phyloP scores from a whole-genome alignment of 306 rosid species.

The Inga laurina region DNA sequence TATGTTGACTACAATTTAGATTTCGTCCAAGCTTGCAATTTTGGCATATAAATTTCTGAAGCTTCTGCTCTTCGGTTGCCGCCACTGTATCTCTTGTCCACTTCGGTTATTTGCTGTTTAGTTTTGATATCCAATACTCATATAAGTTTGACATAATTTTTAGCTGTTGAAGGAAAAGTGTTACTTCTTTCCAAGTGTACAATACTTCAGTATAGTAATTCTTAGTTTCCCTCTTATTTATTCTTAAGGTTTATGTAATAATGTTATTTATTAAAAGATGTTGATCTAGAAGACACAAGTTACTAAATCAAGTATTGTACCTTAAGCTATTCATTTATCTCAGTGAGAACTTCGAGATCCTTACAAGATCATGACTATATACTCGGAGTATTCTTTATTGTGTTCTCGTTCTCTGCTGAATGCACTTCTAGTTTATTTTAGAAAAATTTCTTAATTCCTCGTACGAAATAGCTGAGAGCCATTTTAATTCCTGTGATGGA shows the following conservation, averaged over 20 bases:
- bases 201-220: constrained; percentile 50
- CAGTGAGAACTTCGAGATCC: neutral
- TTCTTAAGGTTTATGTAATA: constrained; percentile 41
- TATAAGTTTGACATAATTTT: constrained; percentile 40
- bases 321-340: constrained; percentile 8
- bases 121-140: constrained; percentile 33
- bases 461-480: neutral
- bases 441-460: neutral
- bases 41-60: constrained; percentile 53
- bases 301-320: constrained; percentile 18
- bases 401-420: neutral
- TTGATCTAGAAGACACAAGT: constrained; percentile 15
- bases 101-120: constrained; percentile 32
- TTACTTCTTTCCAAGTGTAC: constrained; percentile 56
- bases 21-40: constrained; percentile 85
- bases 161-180: constrained; percentile 40
- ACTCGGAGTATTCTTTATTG: neutral
- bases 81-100: constrained; percentile 30
- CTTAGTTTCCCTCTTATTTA: constrained; percentile 36
- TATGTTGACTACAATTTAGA: constrained; percentile 78
- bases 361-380: neutral
- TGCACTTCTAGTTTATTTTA: neutral
- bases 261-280: constrained; percentile 30
- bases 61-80: constrained; percentile 28
- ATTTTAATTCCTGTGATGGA: too few relatives aligned